These are phyloP conservation scores for Crepidotus sp. DNA, from an alignment of 1,284 basidiomycete species.

Conservation along the genomic window DNA sequence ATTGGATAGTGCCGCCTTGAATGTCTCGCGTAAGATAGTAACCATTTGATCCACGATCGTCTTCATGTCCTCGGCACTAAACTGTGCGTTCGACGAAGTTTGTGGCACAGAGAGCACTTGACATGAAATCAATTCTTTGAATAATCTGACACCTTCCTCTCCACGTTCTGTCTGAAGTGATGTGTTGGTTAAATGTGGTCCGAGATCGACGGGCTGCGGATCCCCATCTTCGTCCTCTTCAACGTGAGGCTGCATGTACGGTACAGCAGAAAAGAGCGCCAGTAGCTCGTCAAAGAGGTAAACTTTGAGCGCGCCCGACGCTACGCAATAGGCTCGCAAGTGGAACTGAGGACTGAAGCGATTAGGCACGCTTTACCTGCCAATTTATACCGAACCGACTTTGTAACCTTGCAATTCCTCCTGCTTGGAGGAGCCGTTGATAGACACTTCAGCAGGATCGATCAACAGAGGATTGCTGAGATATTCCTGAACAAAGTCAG, in stretches of 20 bases:
- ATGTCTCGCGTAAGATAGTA: conserved; percentile 68
- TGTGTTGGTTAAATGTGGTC: conserved; percentile 91
- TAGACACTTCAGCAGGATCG: conserved; percentile 48
- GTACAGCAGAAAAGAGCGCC: conserved; percentile 73
- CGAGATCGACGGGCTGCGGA: conserved; percentile 42
- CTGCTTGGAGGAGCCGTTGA: conserved; percentile 21
- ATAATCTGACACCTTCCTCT: conserved; percentile 61
- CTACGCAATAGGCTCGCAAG: conserved; percentile 87
- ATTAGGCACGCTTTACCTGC: neutral
- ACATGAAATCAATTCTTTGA: conserved; percentile 70
- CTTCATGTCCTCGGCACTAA: conserved; percentile 40
- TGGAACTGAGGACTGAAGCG: conserved; percentile 61
- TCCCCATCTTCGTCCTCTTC: conserved; percentile 21
- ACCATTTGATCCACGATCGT: conserved; percentile 56
- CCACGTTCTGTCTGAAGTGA: conserved; percentile 74
- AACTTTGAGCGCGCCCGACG: conserved; percentile 70
- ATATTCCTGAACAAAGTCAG: conserved; percentile 15
- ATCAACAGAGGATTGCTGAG: conserved; percentile 59
- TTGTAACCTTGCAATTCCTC: conserved; percentile 49
- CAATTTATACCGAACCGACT: conserved; percentile 33
- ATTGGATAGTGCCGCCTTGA: conserved; percentile 78
- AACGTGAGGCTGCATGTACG: conserved; percentile 43
- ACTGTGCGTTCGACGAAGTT: conserved; percentile 13
- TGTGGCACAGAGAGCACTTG: conserved; percentile 36
- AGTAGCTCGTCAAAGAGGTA: conserved; percentile 80